These are phyloP conservation scores for Aspergillus persii DNA, from an alignment of 2,329 filamentous ascomycete genomes.

Conservation along the genomic window DNA sequence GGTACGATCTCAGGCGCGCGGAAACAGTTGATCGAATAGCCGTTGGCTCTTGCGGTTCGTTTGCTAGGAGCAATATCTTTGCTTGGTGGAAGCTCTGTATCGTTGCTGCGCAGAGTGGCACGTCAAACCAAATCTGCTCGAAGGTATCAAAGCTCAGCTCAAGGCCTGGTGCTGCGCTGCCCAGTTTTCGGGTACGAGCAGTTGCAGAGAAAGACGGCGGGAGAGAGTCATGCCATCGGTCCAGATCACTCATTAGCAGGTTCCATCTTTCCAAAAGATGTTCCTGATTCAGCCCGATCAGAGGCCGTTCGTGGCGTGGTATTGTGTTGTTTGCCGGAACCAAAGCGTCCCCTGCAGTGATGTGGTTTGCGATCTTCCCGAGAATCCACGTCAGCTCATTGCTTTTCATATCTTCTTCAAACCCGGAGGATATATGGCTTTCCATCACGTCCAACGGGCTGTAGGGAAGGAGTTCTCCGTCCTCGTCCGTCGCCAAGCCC, in stretches of 20 bases:
- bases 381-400: conserved; percentile 19
- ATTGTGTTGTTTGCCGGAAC: conserved; percentile 6
- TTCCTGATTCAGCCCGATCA: conserved; percentile 14
- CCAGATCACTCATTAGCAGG: conserved; percentile 50
- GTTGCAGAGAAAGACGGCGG: conserved; percentile 52
- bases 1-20: conserved; percentile 52
- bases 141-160: background rate
- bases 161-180: background rate
- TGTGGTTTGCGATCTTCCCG: conserved; percentile 16
- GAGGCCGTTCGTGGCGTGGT: conserved; percentile 9
- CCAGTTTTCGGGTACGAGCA: conserved; percentile 43
- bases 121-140: background rate
- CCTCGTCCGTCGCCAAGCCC: conserved; percentile 8
- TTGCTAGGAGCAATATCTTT: conserved; percentile 56
- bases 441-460: background rate
- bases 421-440: background rate
- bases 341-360: conserved; percentile 15
- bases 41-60: conserved; percentile 55
- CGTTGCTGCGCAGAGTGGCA: conserved; percentile 59
- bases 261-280: conserved; percentile 44
- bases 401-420: conserved; percentile 14
- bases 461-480: background rate
- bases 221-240: conserved; percentile 53
- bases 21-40: conserved; percentile 48
- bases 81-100: conserved; percentile 63